Evolutionary conservation across 176 grass and related monocot species (phyloP).

Genomic region (Rhynchospora tenuis): DNA sequence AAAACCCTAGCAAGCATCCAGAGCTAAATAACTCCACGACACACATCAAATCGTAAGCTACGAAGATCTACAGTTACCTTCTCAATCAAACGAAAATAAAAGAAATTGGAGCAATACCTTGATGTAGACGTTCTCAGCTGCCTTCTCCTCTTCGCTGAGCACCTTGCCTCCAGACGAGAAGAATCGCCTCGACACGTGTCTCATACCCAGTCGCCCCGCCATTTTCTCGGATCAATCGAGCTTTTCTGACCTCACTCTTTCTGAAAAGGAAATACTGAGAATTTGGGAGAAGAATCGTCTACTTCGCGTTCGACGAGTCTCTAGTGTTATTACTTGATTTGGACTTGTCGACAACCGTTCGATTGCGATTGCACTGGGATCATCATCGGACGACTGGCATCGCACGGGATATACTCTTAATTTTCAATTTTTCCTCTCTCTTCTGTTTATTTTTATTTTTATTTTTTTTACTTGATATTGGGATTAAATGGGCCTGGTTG

Average conservation of each 20-base stretch:
- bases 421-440: too few relatives aligned
- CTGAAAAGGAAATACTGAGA: not conserved
- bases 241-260: not conserved
- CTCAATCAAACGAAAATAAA: not conserved
- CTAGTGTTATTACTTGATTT: not conserved
- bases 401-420: not conserved
- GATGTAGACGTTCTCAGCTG: constrained; percentile 78
- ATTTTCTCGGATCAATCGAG: constrained; percentile 24
- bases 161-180: constrained; percentile 76
- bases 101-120: constrained; percentile 30
- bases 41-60: not conserved
- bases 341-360: not conserved
- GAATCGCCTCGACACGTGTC: constrained; percentile 45
- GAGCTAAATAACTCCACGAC: not conserved
- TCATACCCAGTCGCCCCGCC: constrained; percentile 34
- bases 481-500: too few relatives aligned
- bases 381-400: not conserved
- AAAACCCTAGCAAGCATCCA: not conserved
- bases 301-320: not conserved
- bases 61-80: not conserved
- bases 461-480: too few relatives aligned
- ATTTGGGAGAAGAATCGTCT: not conserved
- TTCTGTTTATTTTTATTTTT: too few relatives aligned
- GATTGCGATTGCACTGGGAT: not conserved
- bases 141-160: constrained; percentile 85